These are phyloP conservation scores for Aspergillus sp. DNA, from an alignment of 2,329 filamentous ascomycete species.

Conservation along the genomic window DNA sequence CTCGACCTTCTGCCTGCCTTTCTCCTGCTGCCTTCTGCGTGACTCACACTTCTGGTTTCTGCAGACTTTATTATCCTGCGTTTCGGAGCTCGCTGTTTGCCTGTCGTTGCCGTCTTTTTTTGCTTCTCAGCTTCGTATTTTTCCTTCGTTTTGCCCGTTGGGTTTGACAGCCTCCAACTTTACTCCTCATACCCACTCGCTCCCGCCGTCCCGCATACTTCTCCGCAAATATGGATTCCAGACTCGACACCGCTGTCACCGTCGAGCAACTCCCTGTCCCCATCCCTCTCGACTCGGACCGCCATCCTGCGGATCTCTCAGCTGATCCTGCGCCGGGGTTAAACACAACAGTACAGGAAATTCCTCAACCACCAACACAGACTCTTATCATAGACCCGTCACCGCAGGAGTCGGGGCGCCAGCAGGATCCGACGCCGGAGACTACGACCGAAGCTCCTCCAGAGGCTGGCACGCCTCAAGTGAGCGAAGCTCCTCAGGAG, in stretches of 20 bases:
- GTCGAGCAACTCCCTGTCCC: conserved; percentile 18
- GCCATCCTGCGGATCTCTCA: not conserved
- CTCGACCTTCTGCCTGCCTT: conserved; percentile 11
- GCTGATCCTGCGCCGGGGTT: conserved; percentile 3
- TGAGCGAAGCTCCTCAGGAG: not conserved
- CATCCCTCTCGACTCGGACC: conserved; percentile 14
- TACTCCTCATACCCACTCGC: not conserved
- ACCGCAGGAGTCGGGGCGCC: not conserved
- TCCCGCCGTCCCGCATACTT: not conserved
- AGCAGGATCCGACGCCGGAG: not conserved
- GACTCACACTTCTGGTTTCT: conserved; percentile 5
- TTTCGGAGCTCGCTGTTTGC: not conserved
- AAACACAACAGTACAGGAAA: conserved; percentile 13
- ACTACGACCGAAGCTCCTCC: not conserved
- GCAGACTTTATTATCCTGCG: not conserved
- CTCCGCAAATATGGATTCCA: conserved; percentile 20
- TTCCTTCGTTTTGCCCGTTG: not conserved
- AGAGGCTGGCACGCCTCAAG: not conserved
- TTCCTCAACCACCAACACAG: conserved; percentile 6
- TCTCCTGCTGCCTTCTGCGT: conserved; percentile 9
- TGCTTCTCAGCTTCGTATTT: not conserved
- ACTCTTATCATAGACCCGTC: conserved; percentile 2
- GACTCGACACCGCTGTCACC: conserved; percentile 8
- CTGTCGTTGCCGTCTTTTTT: not conserved
- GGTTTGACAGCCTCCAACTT: too few relatives aligned